Evolutionary conservation across 176 grass and related monocot genomes (phyloP).

Genomic region (Typha latifolia): DNA sequence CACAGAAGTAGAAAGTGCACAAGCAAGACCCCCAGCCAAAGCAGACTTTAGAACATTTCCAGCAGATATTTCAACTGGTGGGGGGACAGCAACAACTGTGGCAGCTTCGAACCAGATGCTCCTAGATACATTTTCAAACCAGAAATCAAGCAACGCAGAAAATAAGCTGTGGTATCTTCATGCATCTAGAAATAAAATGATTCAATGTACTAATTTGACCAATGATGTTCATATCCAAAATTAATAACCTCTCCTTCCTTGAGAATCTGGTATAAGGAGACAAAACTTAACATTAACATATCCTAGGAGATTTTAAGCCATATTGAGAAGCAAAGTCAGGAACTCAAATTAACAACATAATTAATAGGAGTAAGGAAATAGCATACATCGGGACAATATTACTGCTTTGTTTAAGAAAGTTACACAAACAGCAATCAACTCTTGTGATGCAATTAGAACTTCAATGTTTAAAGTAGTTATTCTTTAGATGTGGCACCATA

Average conservation of each 20-base stretch:
- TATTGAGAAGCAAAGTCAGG: background rate
- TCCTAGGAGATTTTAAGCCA: background rate
- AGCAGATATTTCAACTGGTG: constrained; percentile 77
- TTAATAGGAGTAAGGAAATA: too few species aligned
- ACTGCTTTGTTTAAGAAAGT: background rate
- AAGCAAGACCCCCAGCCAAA: constrained; percentile 94
- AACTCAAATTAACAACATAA: background rate
- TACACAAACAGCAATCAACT: background rate
- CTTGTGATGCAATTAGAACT: background rate
- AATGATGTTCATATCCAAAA: background rate
- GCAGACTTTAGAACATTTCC: constrained; percentile 87
- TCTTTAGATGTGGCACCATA: too few species aligned
- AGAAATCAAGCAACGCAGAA: constrained; percentile 2
- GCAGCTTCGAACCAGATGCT: constrained; percentile 99
- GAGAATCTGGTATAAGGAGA: background rate
- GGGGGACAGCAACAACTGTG: constrained; percentile 77
- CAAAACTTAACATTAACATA: background rate
- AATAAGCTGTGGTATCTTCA: background rate
- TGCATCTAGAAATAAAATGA: background rate
- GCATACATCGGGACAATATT: too few species aligned
- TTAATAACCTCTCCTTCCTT: background rate
- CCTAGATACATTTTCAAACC: constrained; percentile 38
- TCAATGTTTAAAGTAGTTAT: background rate
- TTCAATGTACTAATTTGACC: background rate
- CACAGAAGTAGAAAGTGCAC: constrained; percentile 83